A percentile compares a stretch with the other conserved stretches of the same genome.
Conservation (phyloP, 805 yeast genomes). For the Lipomyces yamadae region DNA sequence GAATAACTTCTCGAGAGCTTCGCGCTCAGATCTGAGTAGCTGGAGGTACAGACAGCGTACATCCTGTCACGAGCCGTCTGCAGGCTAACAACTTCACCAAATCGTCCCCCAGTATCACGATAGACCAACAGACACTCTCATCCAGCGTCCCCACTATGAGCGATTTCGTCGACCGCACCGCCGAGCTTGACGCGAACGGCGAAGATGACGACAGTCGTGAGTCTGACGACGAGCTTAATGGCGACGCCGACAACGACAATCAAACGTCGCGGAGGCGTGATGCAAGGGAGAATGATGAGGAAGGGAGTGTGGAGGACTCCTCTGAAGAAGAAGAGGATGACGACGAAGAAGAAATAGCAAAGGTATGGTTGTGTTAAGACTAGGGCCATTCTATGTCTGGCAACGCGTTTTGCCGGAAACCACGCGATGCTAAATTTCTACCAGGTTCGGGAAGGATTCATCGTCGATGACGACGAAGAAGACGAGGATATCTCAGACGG, state of each 20-base stretch:
- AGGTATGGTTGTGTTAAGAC: slow-evolving; percentile 41
- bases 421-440: neutral
- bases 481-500: slow-evolving; percentile 56
- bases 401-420: neutral
- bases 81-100: neutral
- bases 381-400: neutral
- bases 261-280: slow-evolving; percentile 26
- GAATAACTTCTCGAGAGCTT: neutral
- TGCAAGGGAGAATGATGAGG: slow-evolving; percentile 52
- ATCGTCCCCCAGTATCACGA: neutral
- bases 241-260: slow-evolving; percentile 34
- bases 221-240: slow-evolving; percentile 53
- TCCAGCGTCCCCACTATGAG: slow-evolving; percentile 18
- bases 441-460: slow-evolving; percentile 82
- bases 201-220: slow-evolving; percentile 42
- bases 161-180: slow-evolving; percentile 30
- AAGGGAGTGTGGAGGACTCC: slow-evolving; percentile 62
- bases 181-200: slow-evolving; percentile 31
- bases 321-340: slow-evolving; percentile 93
- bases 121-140: neutral
- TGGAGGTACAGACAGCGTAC: neutral
- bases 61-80: neutral
- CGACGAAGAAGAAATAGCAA: slow-evolving; percentile 85
- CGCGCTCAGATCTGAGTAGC: neutral
- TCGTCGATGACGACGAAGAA: slow-evolving; percentile 90